A percentile compares a stretch with the other conserved stretches of the same genome.
Conservation (phyloP, 495 filamentous ascomycete genomes). For the Lepraria neglecta region DNA sequence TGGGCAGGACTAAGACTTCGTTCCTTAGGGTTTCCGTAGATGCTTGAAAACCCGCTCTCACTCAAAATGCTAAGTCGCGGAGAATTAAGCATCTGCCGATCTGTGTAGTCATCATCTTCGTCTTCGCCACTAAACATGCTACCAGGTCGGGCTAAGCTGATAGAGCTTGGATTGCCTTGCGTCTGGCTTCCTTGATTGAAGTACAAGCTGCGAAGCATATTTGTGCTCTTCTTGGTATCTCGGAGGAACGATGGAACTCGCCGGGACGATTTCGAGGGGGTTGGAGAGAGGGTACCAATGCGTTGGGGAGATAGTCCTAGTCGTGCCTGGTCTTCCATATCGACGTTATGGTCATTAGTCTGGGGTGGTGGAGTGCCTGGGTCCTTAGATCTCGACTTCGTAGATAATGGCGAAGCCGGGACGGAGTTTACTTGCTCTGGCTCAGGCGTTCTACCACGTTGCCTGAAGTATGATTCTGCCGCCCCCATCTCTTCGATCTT, state of each 20-base stretch:
- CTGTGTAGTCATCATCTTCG: slow-evolving; percentile 36
- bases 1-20: slow-evolving; percentile 4
- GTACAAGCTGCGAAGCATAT: slow-evolving; percentile 60
- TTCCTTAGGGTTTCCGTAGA: slow-evolving; percentile 41
- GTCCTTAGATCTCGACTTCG: neutral
- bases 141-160: slow-evolving; percentile 20
- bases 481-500: slow-evolving; percentile 51
- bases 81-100: slow-evolving; percentile 40
- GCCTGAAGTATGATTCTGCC: slow-evolving; percentile 14
- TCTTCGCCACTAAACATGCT: slow-evolving; percentile 29
- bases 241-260: slow-evolving; percentile 64
- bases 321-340: slow-evolving; percentile 9
- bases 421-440: neutral
- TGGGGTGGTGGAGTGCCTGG: neutral
- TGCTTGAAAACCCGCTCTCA: slow-evolving; percentile 69
- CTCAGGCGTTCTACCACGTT: neutral
- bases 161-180: slow-evolving; percentile 35
- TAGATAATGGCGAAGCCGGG: neutral
- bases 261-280: slow-evolving; percentile 25
- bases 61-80: slow-evolving; percentile 70
- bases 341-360: neutral
- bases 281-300: slow-evolving; percentile 19
- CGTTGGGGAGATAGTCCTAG: neutral
- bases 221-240: slow-evolving; percentile 54
- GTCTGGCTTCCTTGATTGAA: slow-evolving; percentile 38